Evolutionary conservation across 1,284 basidiomycete genomes (phyloP).

Genomic region (Testicularia cyperi): DNA sequence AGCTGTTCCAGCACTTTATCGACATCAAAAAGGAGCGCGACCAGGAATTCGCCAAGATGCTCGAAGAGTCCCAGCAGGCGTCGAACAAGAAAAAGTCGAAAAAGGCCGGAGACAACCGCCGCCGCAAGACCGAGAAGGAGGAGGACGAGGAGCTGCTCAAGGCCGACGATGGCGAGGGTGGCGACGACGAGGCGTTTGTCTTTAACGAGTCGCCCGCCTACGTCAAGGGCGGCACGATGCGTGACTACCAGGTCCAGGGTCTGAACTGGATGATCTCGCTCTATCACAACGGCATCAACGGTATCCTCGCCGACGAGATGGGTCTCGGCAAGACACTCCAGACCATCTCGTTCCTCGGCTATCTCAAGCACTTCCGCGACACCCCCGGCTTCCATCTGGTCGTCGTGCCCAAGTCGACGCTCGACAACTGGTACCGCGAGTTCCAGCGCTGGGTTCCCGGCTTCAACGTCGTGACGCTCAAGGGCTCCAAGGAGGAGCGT

Average conservation of each 20-base stretch:
- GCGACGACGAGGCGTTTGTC: constrained; percentile 69
- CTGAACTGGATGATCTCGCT: constrained; percentile 81
- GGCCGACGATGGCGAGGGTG: constrained; percentile 76
- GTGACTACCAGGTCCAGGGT: constrained; percentile 92
- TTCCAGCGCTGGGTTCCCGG: constrained; percentile 85
- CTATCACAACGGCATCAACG: constrained; percentile 54
- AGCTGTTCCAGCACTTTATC: constrained; percentile 60
- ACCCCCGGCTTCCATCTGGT: constrained; percentile 84
- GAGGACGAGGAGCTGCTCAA: constrained; percentile 76
- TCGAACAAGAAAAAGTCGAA: constrained; percentile 26
- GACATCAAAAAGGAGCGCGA: constrained; percentile 71
- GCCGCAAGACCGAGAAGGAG: constrained; percentile 85
- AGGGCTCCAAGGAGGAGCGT: constrained; percentile 87
- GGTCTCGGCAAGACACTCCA: constrained; percentile 97
- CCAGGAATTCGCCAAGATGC: constrained; percentile 85
- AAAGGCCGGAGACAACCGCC: constrained; percentile 68
- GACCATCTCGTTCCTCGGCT: constrained; percentile 95
- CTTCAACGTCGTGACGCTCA: constrained; percentile 78
- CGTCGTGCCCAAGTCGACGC: constrained; percentile 94
- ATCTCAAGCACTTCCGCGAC: constrained; percentile 81
- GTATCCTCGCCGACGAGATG: constrained; percentile 64
- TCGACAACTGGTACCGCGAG: constrained; percentile 95
- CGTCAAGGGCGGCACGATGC: constrained; percentile 75
- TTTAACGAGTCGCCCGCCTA: constrained; percentile 53
- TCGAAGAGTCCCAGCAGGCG: constrained; percentile 66